Evolutionary conservation across 176 grass and related monocot species (phyloP).

Genomic region (Rhynchospora pubera): DNA sequence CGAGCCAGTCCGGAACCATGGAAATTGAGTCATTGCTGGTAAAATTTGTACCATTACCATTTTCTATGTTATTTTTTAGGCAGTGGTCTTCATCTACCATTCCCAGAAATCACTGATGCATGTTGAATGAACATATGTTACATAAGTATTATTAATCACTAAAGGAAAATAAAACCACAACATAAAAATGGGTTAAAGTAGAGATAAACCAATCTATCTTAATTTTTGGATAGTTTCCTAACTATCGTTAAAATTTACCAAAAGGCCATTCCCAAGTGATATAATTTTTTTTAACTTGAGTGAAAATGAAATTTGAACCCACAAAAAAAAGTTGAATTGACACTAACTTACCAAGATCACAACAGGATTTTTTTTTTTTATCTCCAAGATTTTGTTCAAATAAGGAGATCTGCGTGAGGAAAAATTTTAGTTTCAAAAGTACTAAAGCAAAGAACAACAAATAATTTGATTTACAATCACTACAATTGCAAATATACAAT

Average conservation of each 20-base stretch:
- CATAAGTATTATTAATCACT: too few species aligned
- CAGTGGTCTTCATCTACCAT: slow-evolving; percentile 23
- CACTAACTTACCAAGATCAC: too few species aligned
- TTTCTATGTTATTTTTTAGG: slow-evolving; percentile 16
- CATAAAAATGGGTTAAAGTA: background rate
- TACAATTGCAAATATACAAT: too few species aligned
- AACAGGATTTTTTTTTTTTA: too few species aligned
- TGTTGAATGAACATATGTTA: slow-evolving; percentile 13
- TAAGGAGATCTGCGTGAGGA: too few species aligned
- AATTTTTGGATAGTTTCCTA: background rate
- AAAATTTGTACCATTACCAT: slow-evolving; percentile 22
- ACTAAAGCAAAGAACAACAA: too few species aligned
- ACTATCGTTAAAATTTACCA: background rate
- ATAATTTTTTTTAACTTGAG: background rate
- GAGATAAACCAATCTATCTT: background rate
- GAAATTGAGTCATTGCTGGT: background rate
- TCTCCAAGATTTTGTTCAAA: too few species aligned
- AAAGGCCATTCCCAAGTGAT: background rate
- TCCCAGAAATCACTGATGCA: slow-evolving; percentile 31
- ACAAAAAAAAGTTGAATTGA: too few species aligned
- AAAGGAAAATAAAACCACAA: background rate
- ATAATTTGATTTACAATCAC: too few species aligned
- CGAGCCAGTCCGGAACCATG: background rate
- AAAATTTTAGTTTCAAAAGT: too few species aligned
- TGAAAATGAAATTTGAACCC: slow-evolving; percentile 2